Conservation (phyloP, 2,329 filamentous ascomycete species). For the Fusarium penzigii region DNA sequence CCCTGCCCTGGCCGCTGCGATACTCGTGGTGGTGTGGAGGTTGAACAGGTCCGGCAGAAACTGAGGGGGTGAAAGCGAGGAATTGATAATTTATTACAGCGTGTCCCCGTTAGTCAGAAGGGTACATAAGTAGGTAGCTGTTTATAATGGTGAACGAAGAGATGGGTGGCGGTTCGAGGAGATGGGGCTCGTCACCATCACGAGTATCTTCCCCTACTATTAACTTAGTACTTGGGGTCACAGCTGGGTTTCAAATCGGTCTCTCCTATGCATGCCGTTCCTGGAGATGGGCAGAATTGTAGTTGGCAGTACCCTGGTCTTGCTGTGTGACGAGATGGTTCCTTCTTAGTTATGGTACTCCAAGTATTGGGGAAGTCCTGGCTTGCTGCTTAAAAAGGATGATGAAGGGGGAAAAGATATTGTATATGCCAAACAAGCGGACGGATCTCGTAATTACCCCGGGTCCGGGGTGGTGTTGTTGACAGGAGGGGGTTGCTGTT, state of each 20-base stretch:
- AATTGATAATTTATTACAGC: neutral
- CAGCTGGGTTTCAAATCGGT: neutral
- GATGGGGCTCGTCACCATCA: neutral
- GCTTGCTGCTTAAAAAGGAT: neutral
- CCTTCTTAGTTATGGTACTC: no score
- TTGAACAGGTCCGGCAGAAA: neutral
- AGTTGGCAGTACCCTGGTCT: neutral
- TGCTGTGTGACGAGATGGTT: neutral
- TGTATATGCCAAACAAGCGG: neutral
- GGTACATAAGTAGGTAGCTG: no score
- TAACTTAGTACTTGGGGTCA: neutral
- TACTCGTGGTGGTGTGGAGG: neutral
- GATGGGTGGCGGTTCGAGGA: neutral
- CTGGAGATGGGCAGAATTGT: no score
- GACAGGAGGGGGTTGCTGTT: neutral
- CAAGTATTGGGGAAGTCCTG: no score
- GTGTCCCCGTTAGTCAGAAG: no score
- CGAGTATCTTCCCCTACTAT: neutral
- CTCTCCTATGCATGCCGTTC: no score
- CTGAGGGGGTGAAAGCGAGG: neutral
- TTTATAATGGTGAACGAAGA: neutral
- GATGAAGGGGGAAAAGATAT: neutral
- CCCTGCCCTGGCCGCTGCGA: neutral
- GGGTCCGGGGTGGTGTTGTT: neutral
- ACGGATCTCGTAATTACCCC: neutral